Conservation (phyloP, 176 grass and related monocot species). For the Pharus latifolius region DNA sequence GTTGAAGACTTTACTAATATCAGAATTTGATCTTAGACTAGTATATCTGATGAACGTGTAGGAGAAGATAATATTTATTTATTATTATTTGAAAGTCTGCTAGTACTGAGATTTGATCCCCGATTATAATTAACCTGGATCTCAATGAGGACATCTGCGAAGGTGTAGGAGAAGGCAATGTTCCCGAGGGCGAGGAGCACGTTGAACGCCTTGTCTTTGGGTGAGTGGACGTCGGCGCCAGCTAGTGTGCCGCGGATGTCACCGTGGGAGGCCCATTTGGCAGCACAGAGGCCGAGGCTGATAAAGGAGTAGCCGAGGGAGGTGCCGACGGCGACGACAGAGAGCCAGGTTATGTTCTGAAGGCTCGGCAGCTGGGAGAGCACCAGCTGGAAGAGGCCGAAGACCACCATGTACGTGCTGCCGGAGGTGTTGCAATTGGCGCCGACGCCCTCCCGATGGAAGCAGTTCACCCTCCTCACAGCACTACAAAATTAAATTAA, state of each 20-base stretch:
- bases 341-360: slow-evolving; percentile 97
- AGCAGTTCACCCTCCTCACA: slow-evolving; percentile 81
- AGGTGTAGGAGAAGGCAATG: slow-evolving; percentile 94
- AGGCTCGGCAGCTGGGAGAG: slow-evolving; percentile 78
- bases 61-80: too few relatives aligned
- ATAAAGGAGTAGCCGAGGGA: slow-evolving; percentile 96
- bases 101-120: too few relatives aligned
- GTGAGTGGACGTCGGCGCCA: slow-evolving; percentile 23
- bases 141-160: slow-evolving; percentile 91
- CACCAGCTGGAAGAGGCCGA: slow-evolving; percentile 71
- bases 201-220: slow-evolving; percentile 60
- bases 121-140: too few relatives aligned
- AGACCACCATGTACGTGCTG: slow-evolving; percentile 83
- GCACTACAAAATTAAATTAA: slow-evolving; percentile 51
- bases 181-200: slow-evolving; percentile 85
- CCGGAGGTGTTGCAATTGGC: slow-evolving; percentile 43
- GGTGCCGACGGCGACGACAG: slow-evolving; percentile 75
- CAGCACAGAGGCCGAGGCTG: slow-evolving; percentile 79
- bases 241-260: slow-evolving; percentile 52
- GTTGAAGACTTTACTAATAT: too few relatives aligned
- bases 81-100: too few relatives aligned
- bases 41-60: too few relatives aligned
- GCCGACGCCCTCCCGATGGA: slow-evolving; percentile 47
- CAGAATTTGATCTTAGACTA: too few relatives aligned
- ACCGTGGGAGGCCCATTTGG: slow-evolving; percentile 69